phyloP scores from a whole-genome alignment of 2,329 filamentous ascomycete species.

The Lithohypha guttulata region DNA sequence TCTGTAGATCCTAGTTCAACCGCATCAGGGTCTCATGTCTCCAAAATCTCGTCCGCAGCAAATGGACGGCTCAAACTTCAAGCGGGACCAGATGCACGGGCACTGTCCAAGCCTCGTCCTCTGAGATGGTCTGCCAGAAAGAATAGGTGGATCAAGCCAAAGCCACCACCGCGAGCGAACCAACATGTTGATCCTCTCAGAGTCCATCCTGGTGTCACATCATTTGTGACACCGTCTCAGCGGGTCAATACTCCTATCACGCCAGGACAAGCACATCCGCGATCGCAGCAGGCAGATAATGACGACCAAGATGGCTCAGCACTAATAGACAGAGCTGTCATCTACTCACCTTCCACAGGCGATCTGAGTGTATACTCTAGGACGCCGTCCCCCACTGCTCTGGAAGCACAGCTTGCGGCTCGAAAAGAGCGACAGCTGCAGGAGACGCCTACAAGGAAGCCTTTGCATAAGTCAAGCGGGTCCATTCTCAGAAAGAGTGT shows the following conservation, averaged over 20 bases:
- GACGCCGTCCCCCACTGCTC: conserved; percentile 13
- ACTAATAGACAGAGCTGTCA: conserved; percentile 17
- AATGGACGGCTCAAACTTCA: no score
- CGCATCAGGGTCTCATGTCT: no score
- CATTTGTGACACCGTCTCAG: conserved; percentile 11
- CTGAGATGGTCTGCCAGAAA: conserved; percentile 13
- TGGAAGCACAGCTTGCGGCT: neutral
- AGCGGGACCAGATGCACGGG: neutral
- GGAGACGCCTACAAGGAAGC: conserved; percentile 12
- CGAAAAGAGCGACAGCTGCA: neutral
- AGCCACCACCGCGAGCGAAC: conserved; percentile 8
- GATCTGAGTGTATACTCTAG: conserved; percentile 19
- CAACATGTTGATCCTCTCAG: conserved; percentile 15
- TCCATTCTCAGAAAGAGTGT: conserved; percentile 8
- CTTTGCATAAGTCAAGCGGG: conserved; percentile 1
- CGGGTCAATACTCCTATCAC: neutral
- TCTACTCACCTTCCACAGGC: conserved; percentile 20
- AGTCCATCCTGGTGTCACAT: conserved; percentile 15
- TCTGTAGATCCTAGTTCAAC: no score
- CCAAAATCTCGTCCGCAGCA: no score
- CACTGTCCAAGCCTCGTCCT: conserved; percentile 5
- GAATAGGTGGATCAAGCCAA: conserved; percentile 13
- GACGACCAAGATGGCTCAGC: conserved; percentile 13
- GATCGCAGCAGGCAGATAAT: neutral
- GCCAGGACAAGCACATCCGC: neutral